phyloP scores from a whole-genome alignment of 139 green algal genomes.

The Haematococcus sp. region DNA sequence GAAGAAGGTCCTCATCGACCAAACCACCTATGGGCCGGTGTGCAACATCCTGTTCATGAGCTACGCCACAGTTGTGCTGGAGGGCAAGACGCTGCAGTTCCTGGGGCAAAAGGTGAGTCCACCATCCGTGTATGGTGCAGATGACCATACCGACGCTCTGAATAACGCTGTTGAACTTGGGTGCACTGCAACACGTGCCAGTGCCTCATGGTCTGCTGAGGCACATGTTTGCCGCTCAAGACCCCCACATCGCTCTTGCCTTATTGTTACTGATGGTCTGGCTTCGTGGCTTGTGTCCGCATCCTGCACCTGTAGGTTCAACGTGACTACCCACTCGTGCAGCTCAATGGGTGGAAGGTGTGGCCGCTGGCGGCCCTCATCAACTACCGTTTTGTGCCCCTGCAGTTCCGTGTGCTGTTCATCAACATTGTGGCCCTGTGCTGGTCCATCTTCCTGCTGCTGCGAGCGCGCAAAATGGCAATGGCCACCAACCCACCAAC shows the following conservation, averaged over 20 bases:
- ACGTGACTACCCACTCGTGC: slow-evolving; percentile 49
- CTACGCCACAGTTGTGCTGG: slow-evolving; percentile 35
- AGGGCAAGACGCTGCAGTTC: slow-evolving; percentile 15
- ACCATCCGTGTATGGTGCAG: neutral
- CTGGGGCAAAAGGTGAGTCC: slow-evolving; percentile 3
- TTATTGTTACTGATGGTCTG: too few relatives aligned
- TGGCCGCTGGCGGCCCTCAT: slow-evolving; percentile 67
- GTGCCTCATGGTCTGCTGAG: too few relatives aligned
- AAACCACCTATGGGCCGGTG: slow-evolving; percentile 67
- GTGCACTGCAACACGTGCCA: too few relatives aligned
- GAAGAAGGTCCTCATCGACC: slow-evolving; percentile 66
- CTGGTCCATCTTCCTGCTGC: slow-evolving; percentile 49
- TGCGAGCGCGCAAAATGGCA: slow-evolving; percentile 6
- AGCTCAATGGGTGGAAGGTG: slow-evolving; percentile 60
- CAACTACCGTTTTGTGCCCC: slow-evolving; percentile 71
- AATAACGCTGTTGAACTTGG: too few relatives aligned
- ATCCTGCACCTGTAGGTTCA: neutral
- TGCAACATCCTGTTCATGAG: slow-evolving; percentile 60
- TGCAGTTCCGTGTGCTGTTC: slow-evolving; percentile 74
- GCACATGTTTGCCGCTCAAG: too few relatives aligned
- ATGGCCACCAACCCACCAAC: neutral
- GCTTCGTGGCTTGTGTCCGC: too few relatives aligned
- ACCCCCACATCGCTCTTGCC: too few relatives aligned
- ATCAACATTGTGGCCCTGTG: slow-evolving; percentile 60
- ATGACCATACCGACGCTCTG: too few relatives aligned